Evolutionary conservation across 2,329 filamentous ascomycete species (phyloP).

Genomic region (Colletotrichum melonis): DNA sequence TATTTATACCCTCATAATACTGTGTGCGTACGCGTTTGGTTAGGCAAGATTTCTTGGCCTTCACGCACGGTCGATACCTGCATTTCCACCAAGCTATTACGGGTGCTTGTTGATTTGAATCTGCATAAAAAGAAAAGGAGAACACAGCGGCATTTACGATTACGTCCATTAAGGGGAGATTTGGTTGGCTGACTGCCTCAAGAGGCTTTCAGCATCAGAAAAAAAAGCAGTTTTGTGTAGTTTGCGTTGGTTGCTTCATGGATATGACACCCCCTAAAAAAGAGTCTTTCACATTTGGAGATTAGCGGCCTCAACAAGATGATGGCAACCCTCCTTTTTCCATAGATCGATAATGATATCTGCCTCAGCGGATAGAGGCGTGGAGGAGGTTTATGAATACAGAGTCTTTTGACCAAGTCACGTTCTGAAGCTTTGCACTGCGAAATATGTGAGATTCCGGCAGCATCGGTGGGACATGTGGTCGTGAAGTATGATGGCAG

Average conservation of each 20-base stretch:
- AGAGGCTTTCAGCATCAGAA: background rate
- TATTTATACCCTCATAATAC: slow-evolving; percentile 30
- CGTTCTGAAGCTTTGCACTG: background rate
- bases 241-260: background rate
- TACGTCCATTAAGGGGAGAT: background rate
- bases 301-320: background rate
- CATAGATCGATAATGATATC: background rate
- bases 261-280: background rate
- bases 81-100: slow-evolving; percentile 1
- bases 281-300: background rate
- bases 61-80: background rate
- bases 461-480: too few species aligned
- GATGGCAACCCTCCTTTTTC: background rate
- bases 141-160: background rate
- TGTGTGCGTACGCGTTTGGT: slow-evolving; percentile 17
- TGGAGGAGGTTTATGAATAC: background rate
- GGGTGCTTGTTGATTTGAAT: slow-evolving; percentile 1
- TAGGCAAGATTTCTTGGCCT: background rate
- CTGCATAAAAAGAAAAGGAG: slow-evolving; percentile 4
- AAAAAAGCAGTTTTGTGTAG: background rate
- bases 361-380: background rate
- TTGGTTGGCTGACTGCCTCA: background rate
- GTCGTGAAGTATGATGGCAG: too few species aligned
- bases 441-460: too few species aligned
- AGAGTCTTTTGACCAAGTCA: background rate